phyloP scores from a whole-genome alignment of 108 stramenopile species.

The Pseudonitzschia multistriata region DNA sequence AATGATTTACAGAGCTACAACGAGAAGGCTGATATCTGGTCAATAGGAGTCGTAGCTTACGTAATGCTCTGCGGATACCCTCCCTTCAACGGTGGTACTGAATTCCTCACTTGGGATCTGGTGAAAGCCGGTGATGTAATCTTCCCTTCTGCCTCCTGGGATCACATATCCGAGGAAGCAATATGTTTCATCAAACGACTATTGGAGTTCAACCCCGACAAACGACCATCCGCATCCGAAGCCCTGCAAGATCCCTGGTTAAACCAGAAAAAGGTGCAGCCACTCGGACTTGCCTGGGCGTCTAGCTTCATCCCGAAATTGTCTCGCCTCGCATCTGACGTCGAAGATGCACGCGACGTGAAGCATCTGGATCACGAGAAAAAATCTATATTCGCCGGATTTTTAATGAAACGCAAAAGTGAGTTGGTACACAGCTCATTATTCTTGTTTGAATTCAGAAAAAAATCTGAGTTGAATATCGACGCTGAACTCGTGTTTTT shows the following conservation, averaged over 20 bases:
- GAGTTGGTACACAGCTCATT: no score
- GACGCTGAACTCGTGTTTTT: no score
- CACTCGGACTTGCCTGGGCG: constrained; percentile 1
- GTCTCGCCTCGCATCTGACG: background rate
- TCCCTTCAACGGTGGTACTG: constrained; percentile 65
- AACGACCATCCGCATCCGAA: constrained; percentile 34
- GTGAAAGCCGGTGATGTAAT: constrained; percentile 38
- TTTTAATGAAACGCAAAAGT: background rate
- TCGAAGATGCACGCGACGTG: background rate
- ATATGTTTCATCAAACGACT: constrained; percentile 29
- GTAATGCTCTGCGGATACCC: constrained; percentile 82
- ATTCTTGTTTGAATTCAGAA: no score
- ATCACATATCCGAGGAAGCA: constrained; percentile 25
- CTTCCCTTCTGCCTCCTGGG: constrained; percentile 41
- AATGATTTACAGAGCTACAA: constrained; percentile 39
- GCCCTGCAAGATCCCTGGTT: constrained; percentile 40
- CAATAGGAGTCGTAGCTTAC: constrained; percentile 86
- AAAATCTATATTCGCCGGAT: background rate
- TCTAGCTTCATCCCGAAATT: constrained; percentile 1
- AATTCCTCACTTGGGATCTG: constrained; percentile 33
- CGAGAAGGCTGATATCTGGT: constrained; percentile 85
- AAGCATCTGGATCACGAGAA: constrained; percentile 2
- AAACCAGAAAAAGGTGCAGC: constrained; percentile 19
- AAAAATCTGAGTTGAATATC: no score
- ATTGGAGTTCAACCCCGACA: constrained; percentile 38